Evolutionary conservation across 2,329 filamentous ascomycete species (phyloP), one percentile per base, ranked within the genome.

Genomic region (Coleophoma cylindrospora): DNA sequence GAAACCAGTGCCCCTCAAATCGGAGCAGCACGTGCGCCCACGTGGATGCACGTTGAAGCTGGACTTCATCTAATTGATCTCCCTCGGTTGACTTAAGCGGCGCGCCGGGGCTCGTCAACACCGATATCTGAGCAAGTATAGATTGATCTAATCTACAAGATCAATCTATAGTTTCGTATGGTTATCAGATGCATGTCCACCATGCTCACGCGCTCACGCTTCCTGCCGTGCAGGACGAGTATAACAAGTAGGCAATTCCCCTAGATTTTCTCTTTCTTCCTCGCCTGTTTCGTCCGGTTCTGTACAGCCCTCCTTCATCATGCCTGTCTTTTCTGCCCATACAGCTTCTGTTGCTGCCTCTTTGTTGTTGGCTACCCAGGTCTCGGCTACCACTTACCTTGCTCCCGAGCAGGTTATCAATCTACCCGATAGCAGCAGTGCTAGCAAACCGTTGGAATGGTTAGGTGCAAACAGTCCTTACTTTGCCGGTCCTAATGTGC

Each of bases 401-500:
- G 56, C 58, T 14, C 66, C 66, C 5, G 51, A 46, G n/a, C 60
- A 68, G 27, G 64, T 67, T 53, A 65, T 69, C 48, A 51, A 62
- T 40, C 56, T 64, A 8, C 66, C 66, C 12, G 43, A 57, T 9
- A 64, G 61, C 53, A 50, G 55, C 6, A 62, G 51, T n/a, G 70
- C 69, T 1, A 62, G 60, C 9, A 69, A 73, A 51, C 74, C 76
- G 9, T 63, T 79, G 47, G 61, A 70, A 40, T 75, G 73, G 64
- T 57, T 77, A 13, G 77, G 77, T 17, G 77, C 71, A 27, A 81
- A 80, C 54, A 71, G 75, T 15, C 78, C 77, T 2, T 81, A 73
- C 64, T 73, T 71, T 54, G 68, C 74, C 32, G 76, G 76, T 76
- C 77, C 79, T 11, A 75, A 84, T 57, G 73, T 83, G 43, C 74